Evolutionary conservation across 805 yeast species (phyloP).

Genomic region (Phaffomyces antillensis): DNA sequence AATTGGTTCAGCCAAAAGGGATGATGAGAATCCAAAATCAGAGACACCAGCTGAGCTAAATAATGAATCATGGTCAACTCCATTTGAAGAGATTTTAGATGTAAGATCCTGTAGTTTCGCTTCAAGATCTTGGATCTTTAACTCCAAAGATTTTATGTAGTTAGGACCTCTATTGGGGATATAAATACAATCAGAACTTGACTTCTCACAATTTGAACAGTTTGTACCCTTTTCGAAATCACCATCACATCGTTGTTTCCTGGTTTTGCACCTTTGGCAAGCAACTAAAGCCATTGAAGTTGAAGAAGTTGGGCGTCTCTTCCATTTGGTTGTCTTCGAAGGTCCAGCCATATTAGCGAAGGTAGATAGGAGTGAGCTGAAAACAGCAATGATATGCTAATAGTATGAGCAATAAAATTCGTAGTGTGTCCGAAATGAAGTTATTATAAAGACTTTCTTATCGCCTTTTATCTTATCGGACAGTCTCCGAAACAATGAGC

Average conservation of each 20-base stretch:
- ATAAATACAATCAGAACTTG: neutral
- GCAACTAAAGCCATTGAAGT: neutral
- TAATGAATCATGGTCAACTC: neutral
- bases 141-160: neutral
- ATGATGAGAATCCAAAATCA: neutral
- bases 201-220: neutral
- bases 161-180: neutral
- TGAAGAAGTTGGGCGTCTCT: neutral
- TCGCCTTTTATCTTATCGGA: neutral
- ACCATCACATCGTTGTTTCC: slow-evolving; percentile 3
- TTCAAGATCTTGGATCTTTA: neutral
- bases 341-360: too few species aligned
- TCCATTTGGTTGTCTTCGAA: too few species aligned
- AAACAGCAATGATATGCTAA: neutral
- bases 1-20: neutral
- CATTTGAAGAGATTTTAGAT: neutral
- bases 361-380: too few species aligned
- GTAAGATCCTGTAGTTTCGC: neutral
- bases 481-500: too few species aligned
- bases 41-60: neutral
- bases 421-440: neutral
- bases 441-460: neutral
- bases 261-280: neutral
- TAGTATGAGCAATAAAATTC: too few species aligned
- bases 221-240: neutral